phyloP scores from a whole-genome alignment of 2,329 filamentous ascomycete species.

The Verticillium longisporum region DNA sequence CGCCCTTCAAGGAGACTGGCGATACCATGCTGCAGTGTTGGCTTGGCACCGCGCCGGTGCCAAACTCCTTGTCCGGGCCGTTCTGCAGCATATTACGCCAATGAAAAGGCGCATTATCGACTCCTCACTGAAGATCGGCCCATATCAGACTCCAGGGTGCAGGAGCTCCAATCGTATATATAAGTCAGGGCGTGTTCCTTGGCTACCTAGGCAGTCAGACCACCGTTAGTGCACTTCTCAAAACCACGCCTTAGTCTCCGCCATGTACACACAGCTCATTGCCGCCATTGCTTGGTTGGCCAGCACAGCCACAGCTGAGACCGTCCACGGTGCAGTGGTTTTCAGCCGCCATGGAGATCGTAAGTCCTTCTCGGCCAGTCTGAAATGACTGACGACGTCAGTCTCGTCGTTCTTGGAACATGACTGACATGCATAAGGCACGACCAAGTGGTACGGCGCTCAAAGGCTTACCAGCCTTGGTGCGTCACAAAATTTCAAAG shows the following conservation, averaged over 20 bases:
- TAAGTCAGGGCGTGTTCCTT: not conserved
- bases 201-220: too few relatives aligned
- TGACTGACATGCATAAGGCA: conserved; percentile 14
- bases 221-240: too few relatives aligned
- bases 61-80: not conserved
- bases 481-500: conserved; percentile 22
- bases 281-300: conserved; percentile 2
- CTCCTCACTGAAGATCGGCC: not conserved
- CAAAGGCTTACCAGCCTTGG: conserved; percentile 26
- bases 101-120: not conserved
- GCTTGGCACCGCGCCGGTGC: not conserved
- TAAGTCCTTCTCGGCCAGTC: conserved; percentile 11
- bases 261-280: not conserved
- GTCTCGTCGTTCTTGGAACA: not conserved
- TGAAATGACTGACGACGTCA: not conserved
- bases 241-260: not conserved
- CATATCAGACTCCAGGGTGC: not conserved
- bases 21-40: not conserved
- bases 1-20: not conserved
- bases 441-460: conserved; percentile 25
- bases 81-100: not conserved
- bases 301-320: conserved; percentile 19
- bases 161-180: not conserved
- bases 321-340: conserved; percentile 23
- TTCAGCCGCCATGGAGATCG: conserved; percentile 27